Base-by-base conservation (phyloP, 108 stramenopile genomes). In the Aurantiochytrium sp. region DNA sequence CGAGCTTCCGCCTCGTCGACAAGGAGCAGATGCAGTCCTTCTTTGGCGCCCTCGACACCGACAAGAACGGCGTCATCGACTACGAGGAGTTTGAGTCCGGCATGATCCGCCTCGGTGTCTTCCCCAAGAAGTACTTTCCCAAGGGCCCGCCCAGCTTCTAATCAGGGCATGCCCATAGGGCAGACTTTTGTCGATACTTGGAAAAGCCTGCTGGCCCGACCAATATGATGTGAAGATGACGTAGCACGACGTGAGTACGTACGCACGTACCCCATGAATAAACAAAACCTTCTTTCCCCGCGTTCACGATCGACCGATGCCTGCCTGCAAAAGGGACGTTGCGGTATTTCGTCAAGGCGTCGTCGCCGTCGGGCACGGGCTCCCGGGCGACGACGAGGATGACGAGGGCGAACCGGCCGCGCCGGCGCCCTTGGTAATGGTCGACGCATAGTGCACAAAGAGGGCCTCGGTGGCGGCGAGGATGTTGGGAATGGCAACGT, bases 101-200 rank as follows among this genome's bases (percentile, higher is more conserved):
- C 95, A 89, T 98, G 89, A 87, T 96, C 87, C 96, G 97, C 89
- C 91, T 97, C 92, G 96, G 96, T 73, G 94, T 98, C 87, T 97
- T 97, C 19, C 98, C 98, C 17, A 88, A 55, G 55, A 94, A 94
- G 89, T 69, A 87, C 73, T 81, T 81, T 24, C 73, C 73, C 0
- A 12, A 81, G 73, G 73, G 73, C 21, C 73, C 73, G n/a, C 73
- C 73, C n/a, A 81, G 30, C 24, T 81, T 81, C 2, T 81, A 48
- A 81, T 12, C 4, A 52, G n/a, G n/a, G n/a, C n/a, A n/a, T n/a
- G 68, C 31, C 68, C 21, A 12, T 54, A 21, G 12, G 10, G 59
- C 34, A 17, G 59, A 17, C 19, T 65, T 15, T 2, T 15, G 2
- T 27, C 34, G 19, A 10, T 27, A 65, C 22, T 65, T 27, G 15